Conservation (phyloP, 495 filamentous ascomycete genomes). For the Poronia punctata region DNA sequence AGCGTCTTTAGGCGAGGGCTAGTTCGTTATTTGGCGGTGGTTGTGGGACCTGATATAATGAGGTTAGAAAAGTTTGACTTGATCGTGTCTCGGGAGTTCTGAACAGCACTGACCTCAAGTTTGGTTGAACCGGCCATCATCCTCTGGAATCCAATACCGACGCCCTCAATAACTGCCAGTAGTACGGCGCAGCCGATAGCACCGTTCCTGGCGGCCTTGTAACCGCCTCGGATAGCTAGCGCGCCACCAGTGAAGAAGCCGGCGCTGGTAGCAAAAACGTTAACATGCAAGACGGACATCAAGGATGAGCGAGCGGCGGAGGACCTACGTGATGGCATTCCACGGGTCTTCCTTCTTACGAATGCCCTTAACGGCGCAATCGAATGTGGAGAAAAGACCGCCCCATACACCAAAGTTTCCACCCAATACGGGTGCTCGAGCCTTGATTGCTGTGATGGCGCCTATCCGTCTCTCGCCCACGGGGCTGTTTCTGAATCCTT, state of each 20-base stretch:
- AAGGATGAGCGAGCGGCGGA: too few species aligned
- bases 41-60: slow-evolving; percentile 25
- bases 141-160: slow-evolving; percentile 92
- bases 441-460: slow-evolving; percentile 94
- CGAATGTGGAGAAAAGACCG: slow-evolving; percentile 86
- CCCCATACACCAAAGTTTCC: slow-evolving; percentile 99
- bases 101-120: slow-evolving; percentile 57
- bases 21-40: slow-evolving; percentile 31
- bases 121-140: slow-evolving; percentile 91
- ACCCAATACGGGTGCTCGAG: slow-evolving; percentile 87
- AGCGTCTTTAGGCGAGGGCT: slow-evolving; percentile 27
- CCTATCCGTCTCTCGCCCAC: slow-evolving; percentile 95
- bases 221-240: slow-evolving; percentile 82
- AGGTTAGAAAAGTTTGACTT: not conserved
- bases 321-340: slow-evolving; percentile 67
- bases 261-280: slow-evolving; percentile 52
- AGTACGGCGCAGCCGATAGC: slow-evolving; percentile 93
- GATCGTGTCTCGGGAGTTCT: not conserved
- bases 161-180: slow-evolving; percentile 92
- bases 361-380: slow-evolving; percentile 95
- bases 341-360: slow-evolving; percentile 96
- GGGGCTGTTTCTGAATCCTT: slow-evolving; percentile 82
- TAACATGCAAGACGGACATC: too few species aligned
- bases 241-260: slow-evolving; percentile 96
- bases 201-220: slow-evolving; percentile 81